A percentile compares a stretch with the other conserved stretches of the same genome.
These are phyloP conservation scores for Tilletiopsis washingtonensis DNA, from an alignment of 1,284 basidiomycete species.

Conservation along the genomic window DNA sequence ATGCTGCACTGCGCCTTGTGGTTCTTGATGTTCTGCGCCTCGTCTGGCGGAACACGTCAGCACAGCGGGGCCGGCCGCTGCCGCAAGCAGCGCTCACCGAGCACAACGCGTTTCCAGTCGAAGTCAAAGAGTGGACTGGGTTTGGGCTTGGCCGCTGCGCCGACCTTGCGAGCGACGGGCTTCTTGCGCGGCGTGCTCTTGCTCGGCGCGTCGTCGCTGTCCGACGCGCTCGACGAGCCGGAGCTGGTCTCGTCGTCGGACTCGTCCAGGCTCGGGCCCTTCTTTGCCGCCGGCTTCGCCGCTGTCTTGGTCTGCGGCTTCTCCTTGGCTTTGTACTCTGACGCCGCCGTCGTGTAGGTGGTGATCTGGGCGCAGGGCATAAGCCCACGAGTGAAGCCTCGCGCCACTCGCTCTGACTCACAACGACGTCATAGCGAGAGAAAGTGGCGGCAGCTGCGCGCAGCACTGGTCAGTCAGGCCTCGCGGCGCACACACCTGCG, in stretches of 20 bases:
- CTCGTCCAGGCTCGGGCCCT: conserved; percentile 3
- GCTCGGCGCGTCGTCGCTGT: conserved; percentile 50
- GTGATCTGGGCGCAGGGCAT: conserved; percentile 19
- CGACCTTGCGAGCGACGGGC: neutral
- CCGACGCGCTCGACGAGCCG: conserved; percentile 8
- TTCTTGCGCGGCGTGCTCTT: conserved; percentile 43
- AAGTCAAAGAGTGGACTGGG: conserved; percentile 62
- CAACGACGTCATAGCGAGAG: conserved; percentile 30
- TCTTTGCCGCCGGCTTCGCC: too few species aligned
- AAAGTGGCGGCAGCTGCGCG: too few species aligned
- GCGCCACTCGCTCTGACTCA: neutral
- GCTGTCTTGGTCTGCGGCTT: too few species aligned
- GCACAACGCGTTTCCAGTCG: conserved; percentile 75
- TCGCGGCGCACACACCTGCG: too few species aligned
- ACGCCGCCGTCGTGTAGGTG: conserved; percentile 35
- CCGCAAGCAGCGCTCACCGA: conserved; percentile 55
- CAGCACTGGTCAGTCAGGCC: too few species aligned
- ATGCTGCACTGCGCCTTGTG: conserved; percentile 66
- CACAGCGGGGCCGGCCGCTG: neutral
- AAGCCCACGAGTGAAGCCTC: neutral
- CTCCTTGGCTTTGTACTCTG: conserved; percentile 34
- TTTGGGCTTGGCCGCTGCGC: conserved; percentile 26
- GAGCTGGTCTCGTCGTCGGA: neutral
- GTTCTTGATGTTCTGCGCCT: conserved; percentile 97
- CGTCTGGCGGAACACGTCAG: conserved; percentile 56